Percentiles rank a stretch among this genome's conserved stretches.
Evolutionary conservation across 257 asterid genomes (phyloP).

Genomic region (Fraxinus excelsior): DNA sequence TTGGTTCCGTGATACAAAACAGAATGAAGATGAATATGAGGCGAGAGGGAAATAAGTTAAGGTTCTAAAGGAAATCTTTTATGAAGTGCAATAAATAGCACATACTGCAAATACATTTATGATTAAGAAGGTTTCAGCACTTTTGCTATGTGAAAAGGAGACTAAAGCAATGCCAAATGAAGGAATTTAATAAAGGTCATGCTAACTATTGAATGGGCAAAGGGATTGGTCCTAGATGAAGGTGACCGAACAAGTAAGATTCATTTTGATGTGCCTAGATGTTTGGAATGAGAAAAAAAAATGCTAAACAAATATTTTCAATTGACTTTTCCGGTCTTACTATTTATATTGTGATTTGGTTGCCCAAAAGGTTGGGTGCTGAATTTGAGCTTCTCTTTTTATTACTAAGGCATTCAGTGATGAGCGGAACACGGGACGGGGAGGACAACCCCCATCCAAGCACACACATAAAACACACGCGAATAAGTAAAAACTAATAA

Average conservation of each 20-base stretch:
- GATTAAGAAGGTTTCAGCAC: constrained; percentile 6
- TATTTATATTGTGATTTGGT: background rate
- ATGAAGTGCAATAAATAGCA: background rate
- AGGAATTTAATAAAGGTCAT: background rate
- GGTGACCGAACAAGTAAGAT: background rate
- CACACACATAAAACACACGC: background rate
- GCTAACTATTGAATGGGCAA: background rate
- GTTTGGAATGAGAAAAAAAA: background rate
- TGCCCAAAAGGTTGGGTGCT: no score
- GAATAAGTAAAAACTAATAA: constrained; percentile 1
- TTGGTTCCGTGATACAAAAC: constrained; percentile 1
- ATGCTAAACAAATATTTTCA: background rate
- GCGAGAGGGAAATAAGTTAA: background rate
- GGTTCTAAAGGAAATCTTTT: background rate
- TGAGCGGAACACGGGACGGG: background rate
- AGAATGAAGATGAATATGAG: background rate
- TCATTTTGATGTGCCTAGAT: background rate
- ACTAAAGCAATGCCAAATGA: background rate
- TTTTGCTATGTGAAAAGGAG: constrained; percentile 5
- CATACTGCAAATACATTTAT: background rate
- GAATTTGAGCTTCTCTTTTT: background rate
- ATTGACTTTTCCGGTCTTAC: background rate
- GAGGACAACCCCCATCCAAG: constrained; percentile 3
- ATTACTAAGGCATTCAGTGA: background rate
- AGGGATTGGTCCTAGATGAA: background rate